Percentiles rank a stretch among this genome's conserved stretches.
These are phyloP conservation scores for Candida parachauliodes DNA, from an alignment of 805 yeast species.

Conservation along the genomic window DNA sequence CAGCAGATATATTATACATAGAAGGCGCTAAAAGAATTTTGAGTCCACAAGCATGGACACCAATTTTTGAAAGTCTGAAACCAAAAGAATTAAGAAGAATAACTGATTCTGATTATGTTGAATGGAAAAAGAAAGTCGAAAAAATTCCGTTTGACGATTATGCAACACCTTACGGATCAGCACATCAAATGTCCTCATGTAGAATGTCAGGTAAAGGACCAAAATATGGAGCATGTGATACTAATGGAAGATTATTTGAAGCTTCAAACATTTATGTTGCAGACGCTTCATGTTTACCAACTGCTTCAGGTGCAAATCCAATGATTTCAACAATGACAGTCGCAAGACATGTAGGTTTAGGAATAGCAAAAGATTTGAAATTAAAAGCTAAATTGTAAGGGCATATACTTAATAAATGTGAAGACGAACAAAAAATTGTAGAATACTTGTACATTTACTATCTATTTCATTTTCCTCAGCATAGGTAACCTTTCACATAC, in stretches of 20 bases:
- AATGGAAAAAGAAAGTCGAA: conserved; percentile 29
- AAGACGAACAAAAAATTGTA: background rate
- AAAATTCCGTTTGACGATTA: conserved; percentile 24
- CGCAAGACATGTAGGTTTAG: conserved; percentile 40
- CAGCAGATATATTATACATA: conserved; percentile 45
- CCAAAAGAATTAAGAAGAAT: conserved; percentile 37
- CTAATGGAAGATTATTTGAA: conserved; percentile 44
- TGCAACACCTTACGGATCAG: conserved; percentile 39
- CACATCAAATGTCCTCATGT: conserved; percentile 54
- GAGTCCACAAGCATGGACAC: conserved; percentile 29
- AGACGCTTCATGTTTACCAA: conserved; percentile 48
- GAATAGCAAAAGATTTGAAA: conserved; percentile 31
- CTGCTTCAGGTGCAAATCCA: conserved; percentile 54
- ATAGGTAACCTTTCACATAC: background rate
- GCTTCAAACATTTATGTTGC: conserved; percentile 46
- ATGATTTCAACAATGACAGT: conserved; percentile 49
- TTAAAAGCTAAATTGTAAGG: conserved; percentile 22
- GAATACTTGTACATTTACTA: no score
- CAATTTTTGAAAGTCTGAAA: conserved; percentile 32
- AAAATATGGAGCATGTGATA: conserved; percentile 40
- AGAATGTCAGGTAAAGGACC: conserved; percentile 49
- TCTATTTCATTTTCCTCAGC: no score
- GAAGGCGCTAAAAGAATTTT: conserved; percentile 47
- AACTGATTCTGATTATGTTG: conserved; percentile 41
- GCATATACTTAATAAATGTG: background rate